A percentile compares a stretch with the other conserved stretches of the same genome.
Evolutionary conservation across 2,329 filamentous ascomycete genomes (phyloP).

Genomic region (Aspergillus neoniger): DNA sequence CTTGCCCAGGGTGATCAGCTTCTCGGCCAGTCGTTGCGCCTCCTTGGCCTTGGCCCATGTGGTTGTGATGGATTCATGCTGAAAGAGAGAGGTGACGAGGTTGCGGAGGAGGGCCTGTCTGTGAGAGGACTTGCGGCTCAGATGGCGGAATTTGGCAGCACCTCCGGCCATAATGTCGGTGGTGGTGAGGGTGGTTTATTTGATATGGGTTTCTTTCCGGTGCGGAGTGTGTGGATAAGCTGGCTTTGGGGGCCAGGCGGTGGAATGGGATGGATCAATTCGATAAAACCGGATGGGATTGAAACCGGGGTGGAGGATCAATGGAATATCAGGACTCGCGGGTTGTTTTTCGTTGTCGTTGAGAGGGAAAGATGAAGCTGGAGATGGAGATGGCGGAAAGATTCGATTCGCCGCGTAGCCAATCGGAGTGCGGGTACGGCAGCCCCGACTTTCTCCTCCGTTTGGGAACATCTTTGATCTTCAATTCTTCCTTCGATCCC

Average conservation of each 20-base stretch:
- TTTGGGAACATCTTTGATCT: too few relatives aligned
- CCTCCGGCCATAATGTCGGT: slow-evolving; percentile 73
- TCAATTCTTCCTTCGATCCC: neutral
- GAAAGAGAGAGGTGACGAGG: slow-evolving; percentile 90
- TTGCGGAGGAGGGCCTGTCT: slow-evolving; percentile 92
- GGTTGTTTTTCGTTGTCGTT: neutral
- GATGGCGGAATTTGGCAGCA: slow-evolving; percentile 81
- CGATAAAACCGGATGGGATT: neutral
- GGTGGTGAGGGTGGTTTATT: neutral
- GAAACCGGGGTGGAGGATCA: neutral
- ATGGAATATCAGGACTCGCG: too few relatives aligned
- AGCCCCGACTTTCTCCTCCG: slow-evolving; percentile 12
- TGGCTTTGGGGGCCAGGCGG: neutral
- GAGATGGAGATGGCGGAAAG: slow-evolving; percentile 22
- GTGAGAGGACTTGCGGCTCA: slow-evolving; percentile 82
- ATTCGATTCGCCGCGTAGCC: slow-evolving; percentile 36
- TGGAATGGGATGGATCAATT: neutral
- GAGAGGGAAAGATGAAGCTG: slow-evolving; percentile 11
- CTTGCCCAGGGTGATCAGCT: slow-evolving; percentile 91
- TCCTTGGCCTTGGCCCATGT: slow-evolving; percentile 98
- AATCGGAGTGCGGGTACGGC: slow-evolving; percentile 37
- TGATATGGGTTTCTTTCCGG: neutral
- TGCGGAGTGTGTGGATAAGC: neutral
- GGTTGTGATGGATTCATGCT: slow-evolving; percentile 89
- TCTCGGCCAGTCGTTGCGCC: slow-evolving; percentile 88